Base-by-base conservation (phyloP, 1,139 yeast species). In the Taiozyma sp. region DNA sequence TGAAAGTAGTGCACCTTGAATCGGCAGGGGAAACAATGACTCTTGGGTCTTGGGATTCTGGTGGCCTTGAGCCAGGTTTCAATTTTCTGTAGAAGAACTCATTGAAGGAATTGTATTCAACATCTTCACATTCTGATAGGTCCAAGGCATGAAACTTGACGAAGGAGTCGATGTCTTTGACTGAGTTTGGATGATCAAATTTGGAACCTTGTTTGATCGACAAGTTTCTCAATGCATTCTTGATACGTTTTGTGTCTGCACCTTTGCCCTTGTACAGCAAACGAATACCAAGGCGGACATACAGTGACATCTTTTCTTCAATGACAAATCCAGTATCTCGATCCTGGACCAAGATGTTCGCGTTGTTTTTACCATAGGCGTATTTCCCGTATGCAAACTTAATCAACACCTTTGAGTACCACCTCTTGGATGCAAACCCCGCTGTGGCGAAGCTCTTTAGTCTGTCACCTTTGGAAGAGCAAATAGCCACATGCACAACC, bases 281-380 rank as follows among this genome's bases (percentile, higher is more conserved):
- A 44, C 97, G 71, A 49, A 93, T 92, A 0, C 98, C 99, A 38
- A 93, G 67, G 51, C 97, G 75, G 8, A 93, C 96, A 62, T 89
- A 89, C 2, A 88, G 82, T 50, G 93, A 86, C 88, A 93, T 93
- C 61, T 91, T 90, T 63, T 93, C 99, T 65, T 93, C 98, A 65
- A 87, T 71, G 19, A 93, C 81, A 48, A 87, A 79, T 0, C 99
- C 99, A 0, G 97, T 87, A 42, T 79, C 75, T 57, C 99, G 75
- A 67, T 93, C 97, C 66, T 93, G 98, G 3, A 93, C 98, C 49
- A 93, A 73, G 43, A 93, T 93, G 64, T 92, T 92, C 14, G 98
- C 99, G 46, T 95, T 89, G 64, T 92, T 89, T 40, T 91, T 86
- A 1, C 99, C 99, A 32, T 92, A 70, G 47, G 84, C 82, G 65